phyloP scores from a whole-genome alignment of 306 rosid genomes.

The Calophaca sinica region DNA sequence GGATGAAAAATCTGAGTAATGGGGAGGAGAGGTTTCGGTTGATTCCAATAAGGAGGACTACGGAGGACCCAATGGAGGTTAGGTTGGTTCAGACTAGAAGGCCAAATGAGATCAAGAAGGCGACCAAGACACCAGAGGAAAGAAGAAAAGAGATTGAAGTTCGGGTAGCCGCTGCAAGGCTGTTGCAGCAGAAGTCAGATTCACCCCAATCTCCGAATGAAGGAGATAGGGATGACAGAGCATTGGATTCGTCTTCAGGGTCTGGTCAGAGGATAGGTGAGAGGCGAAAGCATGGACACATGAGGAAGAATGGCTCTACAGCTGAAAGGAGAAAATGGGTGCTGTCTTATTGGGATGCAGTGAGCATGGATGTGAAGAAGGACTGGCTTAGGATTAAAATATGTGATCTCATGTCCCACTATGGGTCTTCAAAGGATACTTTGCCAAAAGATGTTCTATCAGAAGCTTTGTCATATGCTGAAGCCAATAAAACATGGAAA shows the following conservation, averaged over 20 bases:
- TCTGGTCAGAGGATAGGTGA: slow-evolving; percentile 72
- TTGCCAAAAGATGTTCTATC: slow-evolving; percentile 63
- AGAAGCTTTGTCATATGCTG: slow-evolving; percentile 77
- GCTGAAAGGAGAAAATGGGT: slow-evolving; percentile 85
- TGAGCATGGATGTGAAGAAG: slow-evolving; percentile 70
- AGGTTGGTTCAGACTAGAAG: slow-evolving; percentile 78
- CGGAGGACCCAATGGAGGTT: slow-evolving; percentile 95
- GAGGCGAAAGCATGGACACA: slow-evolving; percentile 62
- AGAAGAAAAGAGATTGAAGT: slow-evolving; percentile 96
- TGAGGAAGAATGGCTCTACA: slow-evolving; percentile 68
- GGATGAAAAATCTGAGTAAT: slow-evolving; percentile 90
- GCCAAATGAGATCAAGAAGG: slow-evolving; percentile 98
- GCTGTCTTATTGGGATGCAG: slow-evolving; percentile 71
- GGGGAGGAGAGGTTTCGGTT: slow-evolving; percentile 87
- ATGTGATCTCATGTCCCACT: slow-evolving; percentile 73
- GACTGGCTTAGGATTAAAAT: slow-evolving; percentile 72
- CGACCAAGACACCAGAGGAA: slow-evolving; percentile 87
- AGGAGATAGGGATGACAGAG: slow-evolving; percentile 65
- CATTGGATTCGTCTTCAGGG: slow-evolving; percentile 61
- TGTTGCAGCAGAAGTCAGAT: slow-evolving; percentile 92
- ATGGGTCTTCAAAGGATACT: slow-evolving; percentile 71
- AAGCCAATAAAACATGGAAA: slow-evolving; percentile 75
- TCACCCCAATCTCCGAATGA: slow-evolving; percentile 63
- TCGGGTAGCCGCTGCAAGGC: slow-evolving; percentile 94
- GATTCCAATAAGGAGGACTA: slow-evolving; percentile 80